These are phyloP conservation scores for Westerdykella sp. DNA, from an alignment of 2,329 filamentous ascomycete genomes.

Conservation along the genomic window DNA sequence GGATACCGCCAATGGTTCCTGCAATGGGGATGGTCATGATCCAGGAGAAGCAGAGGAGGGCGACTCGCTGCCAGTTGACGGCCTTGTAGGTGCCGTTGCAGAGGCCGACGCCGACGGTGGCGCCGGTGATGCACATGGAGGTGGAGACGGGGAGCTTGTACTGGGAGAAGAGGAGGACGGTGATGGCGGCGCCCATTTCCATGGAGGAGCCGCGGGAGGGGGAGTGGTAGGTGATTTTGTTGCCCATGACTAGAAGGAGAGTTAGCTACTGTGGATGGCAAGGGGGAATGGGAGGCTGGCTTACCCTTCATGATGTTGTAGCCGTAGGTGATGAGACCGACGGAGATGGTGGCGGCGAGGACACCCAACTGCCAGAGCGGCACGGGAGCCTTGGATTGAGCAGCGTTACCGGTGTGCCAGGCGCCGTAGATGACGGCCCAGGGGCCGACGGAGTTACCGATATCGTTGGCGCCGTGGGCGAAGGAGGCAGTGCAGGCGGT, in stretches of 20 bases:
- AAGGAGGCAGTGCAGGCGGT: conserved; percentile 40
- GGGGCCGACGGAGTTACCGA: conserved; percentile 34
- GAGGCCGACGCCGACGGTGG: conserved; percentile 70
- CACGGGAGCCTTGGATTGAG: conserved; percentile 58
- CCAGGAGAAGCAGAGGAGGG: conserved; percentile 62
- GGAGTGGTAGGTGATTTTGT: conserved; percentile 69
- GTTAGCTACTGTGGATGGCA: conserved; percentile 11
- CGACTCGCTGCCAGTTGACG: conserved; percentile 67
- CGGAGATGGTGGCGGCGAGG: conserved; percentile 55
- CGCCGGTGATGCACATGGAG: conserved; percentile 66
- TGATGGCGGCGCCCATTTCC: conserved; percentile 74
- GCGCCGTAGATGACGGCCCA: conserved; percentile 36
- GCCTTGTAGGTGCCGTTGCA: conserved; percentile 67
- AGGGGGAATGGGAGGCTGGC: conserved; percentile 16
- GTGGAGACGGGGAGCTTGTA: conserved; percentile 69
- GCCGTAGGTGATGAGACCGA: conserved; percentile 65
- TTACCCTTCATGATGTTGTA: conserved; percentile 79
- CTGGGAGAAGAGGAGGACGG: conserved; percentile 69
- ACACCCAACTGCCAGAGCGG: conserved; percentile 73
- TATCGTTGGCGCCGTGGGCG: conserved; percentile 67
- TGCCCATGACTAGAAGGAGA: conserved; percentile 61
- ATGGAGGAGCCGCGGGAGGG: conserved; percentile 55
- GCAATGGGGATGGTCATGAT: conserved; percentile 58
- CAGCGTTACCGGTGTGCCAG: conserved; percentile 54
- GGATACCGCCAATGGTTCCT: conserved; percentile 47